phyloP scores from a whole-genome alignment of 116 monocot species.

The Dioscorea cayenensis region DNA sequence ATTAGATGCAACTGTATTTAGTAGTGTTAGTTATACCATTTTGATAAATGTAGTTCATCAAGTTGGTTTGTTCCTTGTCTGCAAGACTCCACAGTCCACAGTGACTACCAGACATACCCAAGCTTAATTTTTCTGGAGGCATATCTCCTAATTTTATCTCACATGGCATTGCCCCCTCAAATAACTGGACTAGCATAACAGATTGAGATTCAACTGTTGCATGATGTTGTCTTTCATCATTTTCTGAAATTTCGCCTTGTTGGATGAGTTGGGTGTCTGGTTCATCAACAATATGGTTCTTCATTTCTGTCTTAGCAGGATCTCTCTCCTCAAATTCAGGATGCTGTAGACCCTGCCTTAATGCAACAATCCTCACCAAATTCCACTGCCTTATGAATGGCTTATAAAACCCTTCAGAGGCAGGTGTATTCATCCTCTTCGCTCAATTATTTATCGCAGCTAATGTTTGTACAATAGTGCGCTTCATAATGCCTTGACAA shows the following conservation, averaged over 20 bases:
- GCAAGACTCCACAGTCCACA: no score
- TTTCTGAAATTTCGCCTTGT: background rate
- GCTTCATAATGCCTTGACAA: background rate
- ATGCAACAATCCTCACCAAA: background rate
- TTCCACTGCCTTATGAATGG: background rate
- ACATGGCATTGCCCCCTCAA: no score
- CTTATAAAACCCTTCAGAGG: background rate
- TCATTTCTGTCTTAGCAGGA: conserved; percentile 5
- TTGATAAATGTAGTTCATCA: background rate
- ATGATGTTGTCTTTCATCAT: background rate
- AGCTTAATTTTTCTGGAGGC: no score
- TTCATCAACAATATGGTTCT: background rate
- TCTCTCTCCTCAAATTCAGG: conserved; percentile 5
- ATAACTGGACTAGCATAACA: no score
- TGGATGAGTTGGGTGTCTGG: background rate
- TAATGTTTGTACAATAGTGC: background rate
- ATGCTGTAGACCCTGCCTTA: background rate
- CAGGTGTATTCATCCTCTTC: no score
- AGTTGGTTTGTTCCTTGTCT: background rate
- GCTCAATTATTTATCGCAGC: background rate
- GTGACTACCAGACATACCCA: no score
- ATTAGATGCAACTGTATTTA: background rate
- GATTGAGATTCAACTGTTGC: background rate
- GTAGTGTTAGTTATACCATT: background rate
- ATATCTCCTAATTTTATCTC: no score